Conservation (phyloP, 768 basidiomycete species). For the Galerina sulciceps region DNA sequence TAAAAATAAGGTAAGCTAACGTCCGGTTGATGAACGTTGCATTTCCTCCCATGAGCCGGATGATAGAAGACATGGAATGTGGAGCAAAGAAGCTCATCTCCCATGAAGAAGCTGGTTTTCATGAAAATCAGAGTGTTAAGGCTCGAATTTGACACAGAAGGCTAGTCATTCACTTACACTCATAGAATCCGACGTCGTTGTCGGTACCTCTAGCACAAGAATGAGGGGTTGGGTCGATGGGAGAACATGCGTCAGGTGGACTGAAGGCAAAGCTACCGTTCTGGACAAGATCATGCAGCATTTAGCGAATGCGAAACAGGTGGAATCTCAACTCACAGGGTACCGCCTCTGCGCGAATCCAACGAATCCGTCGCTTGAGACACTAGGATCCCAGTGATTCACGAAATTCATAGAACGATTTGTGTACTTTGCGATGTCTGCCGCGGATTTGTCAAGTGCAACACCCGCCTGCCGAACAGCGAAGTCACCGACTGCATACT, state of each 20-base stretch:
- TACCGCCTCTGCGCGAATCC: conserved; percentile 51
- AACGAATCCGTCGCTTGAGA: conserved; percentile 49
- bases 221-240: conserved; percentile 47
- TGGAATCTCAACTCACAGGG: conserved; percentile 32
- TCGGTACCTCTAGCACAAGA: conserved; percentile 54
- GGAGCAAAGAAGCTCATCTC: conserved; percentile 58
- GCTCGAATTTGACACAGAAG: not conserved
- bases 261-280: conserved; percentile 56
- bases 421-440: conserved; percentile 45
- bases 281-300: conserved; percentile 23
- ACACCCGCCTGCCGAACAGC: conserved; percentile 55
- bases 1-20: conserved; percentile 27
- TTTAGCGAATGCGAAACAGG: not conserved
- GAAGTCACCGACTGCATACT: conserved; percentile 57
- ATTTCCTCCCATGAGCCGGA: conserved; percentile 51
- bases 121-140: conserved; percentile 4
- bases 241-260: conserved; percentile 53
- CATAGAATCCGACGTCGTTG: conserved; percentile 56
- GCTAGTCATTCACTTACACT: conserved; percentile 39
- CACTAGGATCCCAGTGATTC: conserved; percentile 51
- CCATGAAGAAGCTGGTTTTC: conserved; percentile 50
- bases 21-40: conserved; percentile 44
- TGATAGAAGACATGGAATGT: conserved; percentile 51
- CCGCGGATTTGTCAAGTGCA: conserved; percentile 39
- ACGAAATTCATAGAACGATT: conserved; percentile 58